Evolutionary conservation across 371 early-diverging fungal genomes (phyloP).

Genomic region (Circinella umbellata): DNA sequence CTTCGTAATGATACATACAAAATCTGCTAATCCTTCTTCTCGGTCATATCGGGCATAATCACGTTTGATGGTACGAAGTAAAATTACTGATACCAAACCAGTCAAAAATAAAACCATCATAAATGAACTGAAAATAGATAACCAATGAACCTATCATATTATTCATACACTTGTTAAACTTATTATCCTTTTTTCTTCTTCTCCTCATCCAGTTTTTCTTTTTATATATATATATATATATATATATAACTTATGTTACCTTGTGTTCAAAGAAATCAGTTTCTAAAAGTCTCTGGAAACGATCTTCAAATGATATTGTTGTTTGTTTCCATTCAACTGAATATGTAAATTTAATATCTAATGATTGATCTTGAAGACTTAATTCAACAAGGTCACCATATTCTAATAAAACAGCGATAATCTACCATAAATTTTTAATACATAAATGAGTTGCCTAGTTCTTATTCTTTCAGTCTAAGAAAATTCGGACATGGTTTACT

Average conservation of each 20-base stretch:
- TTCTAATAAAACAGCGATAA: conserved; percentile 57
- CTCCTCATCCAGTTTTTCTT: neutral
- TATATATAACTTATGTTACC: conserved; percentile 34
- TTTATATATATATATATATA: neutral
- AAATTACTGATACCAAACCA: conserved; percentile 76
- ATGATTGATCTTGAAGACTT: conserved; percentile 8
- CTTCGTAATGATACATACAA: conserved; percentile 48
- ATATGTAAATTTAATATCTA: conserved; percentile 73
- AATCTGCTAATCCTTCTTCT: conserved; percentile 74
- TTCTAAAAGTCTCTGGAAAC: conserved; percentile 76
- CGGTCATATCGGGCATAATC: conserved; percentile 85
- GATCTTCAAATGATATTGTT: conserved; percentile 56
- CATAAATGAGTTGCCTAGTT: neutral
- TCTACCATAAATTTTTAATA: conserved; percentile 30
- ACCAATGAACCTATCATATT: conserved; percentile 76
- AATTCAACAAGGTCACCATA: conserved; percentile 46
- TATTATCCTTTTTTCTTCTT: no score
- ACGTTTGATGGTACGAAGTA: conserved; percentile 74
- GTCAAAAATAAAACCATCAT: conserved; percentile 84
- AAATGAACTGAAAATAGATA: conserved; percentile 84
- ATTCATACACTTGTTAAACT: no score
- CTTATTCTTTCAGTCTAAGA: neutral
- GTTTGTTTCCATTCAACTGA: conserved; percentile 72
- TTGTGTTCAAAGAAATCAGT: conserved; percentile 82
- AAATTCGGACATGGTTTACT: neutral